Evolutionary conservation across 345 rosid species (phyloP).

Genomic region (Lepidium aucheri): DNA sequence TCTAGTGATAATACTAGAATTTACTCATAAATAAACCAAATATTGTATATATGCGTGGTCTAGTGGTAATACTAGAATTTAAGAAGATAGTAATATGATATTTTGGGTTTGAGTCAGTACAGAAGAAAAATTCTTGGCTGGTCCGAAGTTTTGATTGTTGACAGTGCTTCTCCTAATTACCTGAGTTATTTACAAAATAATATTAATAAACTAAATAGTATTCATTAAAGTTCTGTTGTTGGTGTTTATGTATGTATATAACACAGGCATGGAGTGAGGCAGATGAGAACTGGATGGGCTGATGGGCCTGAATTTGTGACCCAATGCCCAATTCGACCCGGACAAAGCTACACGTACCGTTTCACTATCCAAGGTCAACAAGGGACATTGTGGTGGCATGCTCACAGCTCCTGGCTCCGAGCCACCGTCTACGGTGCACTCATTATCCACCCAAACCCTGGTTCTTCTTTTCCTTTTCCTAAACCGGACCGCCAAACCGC

Average conservation of each 20-base stretch:
- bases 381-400: conserved; percentile 99
- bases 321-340: conserved; percentile 92
- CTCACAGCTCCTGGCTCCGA: conserved; percentile 96
- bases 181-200: too few relatives aligned
- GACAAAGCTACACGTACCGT: conserved; percentile 70
- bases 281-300: conserved; percentile 82
- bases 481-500: conserved; percentile 65
- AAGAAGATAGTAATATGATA: too few relatives aligned
- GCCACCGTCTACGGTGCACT: conserved; percentile 95
- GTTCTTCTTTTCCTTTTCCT: conserved; percentile 64
- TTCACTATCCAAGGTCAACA: conserved; percentile 79
- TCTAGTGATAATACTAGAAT: too few relatives aligned
- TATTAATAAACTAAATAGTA: too few relatives aligned
- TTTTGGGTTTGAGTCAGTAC: too few relatives aligned
- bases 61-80: too few relatives aligned
- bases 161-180: too few relatives aligned
- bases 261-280: conserved; percentile 85
- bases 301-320: conserved; percentile 96
- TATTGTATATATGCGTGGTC: too few relatives aligned
- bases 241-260: neutral
- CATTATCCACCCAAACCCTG: conserved; percentile 54
- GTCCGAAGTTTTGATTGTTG: too few relatives aligned
- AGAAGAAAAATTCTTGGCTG: too few relatives aligned
- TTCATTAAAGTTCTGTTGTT: too few relatives aligned
- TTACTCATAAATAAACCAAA: too few relatives aligned